phyloP scores from a whole-genome alignment of 768 basidiomycete genomes.

The Punctularia strigosozonata region DNA sequence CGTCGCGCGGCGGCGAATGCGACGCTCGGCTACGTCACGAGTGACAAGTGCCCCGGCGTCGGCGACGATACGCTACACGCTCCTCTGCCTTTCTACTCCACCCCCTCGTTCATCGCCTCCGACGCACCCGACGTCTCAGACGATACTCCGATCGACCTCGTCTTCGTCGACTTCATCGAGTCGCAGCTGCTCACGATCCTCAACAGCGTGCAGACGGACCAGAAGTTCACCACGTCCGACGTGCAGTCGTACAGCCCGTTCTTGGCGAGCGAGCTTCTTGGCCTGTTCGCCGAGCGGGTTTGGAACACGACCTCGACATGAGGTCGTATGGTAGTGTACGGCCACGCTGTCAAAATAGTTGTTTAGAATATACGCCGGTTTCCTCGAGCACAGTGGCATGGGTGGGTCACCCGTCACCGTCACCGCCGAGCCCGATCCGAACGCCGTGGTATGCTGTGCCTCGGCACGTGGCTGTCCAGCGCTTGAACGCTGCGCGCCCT shows the following conservation, averaged over 20 bases:
- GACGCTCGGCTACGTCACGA: neutral
- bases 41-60: slow-evolving; percentile 43
- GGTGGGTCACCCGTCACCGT: too few relatives aligned
- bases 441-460: too few relatives aligned
- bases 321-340: too few relatives aligned
- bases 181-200: slow-evolving; percentile 36
- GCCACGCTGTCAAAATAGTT: too few relatives aligned
- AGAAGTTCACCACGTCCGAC: slow-evolving; percentile 39
- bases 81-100: slow-evolving; percentile 41
- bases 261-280: slow-evolving; percentile 38
- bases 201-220: slow-evolving; percentile 40
- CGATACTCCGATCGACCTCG: slow-evolving; percentile 51
- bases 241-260: slow-evolving; percentile 42
- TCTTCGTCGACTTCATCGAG: slow-evolving; percentile 66
- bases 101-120: slow-evolving; percentile 51
- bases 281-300: slow-evolving; percentile 37
- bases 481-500: too few relatives aligned
- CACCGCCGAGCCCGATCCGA: too few relatives aligned
- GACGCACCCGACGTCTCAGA: slow-evolving; percentile 35
- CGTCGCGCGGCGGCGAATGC: slow-evolving; percentile 23
- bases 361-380: too few relatives aligned
- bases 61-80: slow-evolving; percentile 66
- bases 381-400: too few relatives aligned
- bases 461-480: too few relatives aligned
- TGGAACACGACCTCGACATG: slow-evolving; percentile 21